Conservation (phyloP, 2,329 filamentous ascomycete genomes). For the Sporothrix brunneoviolacea region DNA sequence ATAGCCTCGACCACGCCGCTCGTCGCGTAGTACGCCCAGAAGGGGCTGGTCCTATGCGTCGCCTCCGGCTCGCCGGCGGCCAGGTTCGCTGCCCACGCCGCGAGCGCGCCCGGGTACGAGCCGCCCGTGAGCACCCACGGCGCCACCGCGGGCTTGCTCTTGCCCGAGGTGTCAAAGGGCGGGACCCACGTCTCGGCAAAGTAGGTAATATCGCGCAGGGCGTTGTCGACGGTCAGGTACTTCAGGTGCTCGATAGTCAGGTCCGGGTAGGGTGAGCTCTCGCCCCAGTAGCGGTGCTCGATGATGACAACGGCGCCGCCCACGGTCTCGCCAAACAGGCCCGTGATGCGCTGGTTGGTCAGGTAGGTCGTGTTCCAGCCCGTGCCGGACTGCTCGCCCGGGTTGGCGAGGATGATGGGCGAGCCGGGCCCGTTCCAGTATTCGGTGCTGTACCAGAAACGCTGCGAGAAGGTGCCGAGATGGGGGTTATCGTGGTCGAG, state of each 20-base stretch:
- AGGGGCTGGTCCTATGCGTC: slow-evolving; percentile 19
- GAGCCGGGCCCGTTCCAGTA: slow-evolving; percentile 35
- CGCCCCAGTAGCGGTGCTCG: slow-evolving; percentile 39
- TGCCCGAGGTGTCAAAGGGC: slow-evolving; percentile 40
- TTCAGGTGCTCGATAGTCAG: slow-evolving; percentile 31
- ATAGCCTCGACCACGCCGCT: slow-evolving; percentile 49
- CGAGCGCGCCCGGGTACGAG: slow-evolving; percentile 48
- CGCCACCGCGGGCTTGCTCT: slow-evolving; percentile 38
- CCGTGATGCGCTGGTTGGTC: slow-evolving; percentile 49
- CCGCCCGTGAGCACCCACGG: slow-evolving; percentile 51
- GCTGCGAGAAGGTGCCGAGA: slow-evolving; percentile 36
- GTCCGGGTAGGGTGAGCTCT: slow-evolving; percentile 30
- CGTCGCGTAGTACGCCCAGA: slow-evolving; percentile 51
- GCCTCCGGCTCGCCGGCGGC: neutral
- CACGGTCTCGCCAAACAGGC: slow-evolving; percentile 32
- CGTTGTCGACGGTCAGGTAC: slow-evolving; percentile 35
- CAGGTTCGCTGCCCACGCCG: slow-evolving; percentile 26
- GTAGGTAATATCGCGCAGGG: slow-evolving; percentile 35
- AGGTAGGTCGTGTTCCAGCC: slow-evolving; percentile 15
- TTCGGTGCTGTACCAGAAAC: slow-evolving; percentile 35
- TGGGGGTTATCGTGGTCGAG: slow-evolving; percentile 35
- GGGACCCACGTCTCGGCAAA: slow-evolving; percentile 39
- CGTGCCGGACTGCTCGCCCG: slow-evolving; percentile 27
- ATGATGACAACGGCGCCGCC: slow-evolving; percentile 35
- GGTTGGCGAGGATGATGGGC: slow-evolving; percentile 33